phyloP scores from a whole-genome alignment of 1,284 basidiomycete species.

The Phellopilus nigrolimitatus region DNA sequence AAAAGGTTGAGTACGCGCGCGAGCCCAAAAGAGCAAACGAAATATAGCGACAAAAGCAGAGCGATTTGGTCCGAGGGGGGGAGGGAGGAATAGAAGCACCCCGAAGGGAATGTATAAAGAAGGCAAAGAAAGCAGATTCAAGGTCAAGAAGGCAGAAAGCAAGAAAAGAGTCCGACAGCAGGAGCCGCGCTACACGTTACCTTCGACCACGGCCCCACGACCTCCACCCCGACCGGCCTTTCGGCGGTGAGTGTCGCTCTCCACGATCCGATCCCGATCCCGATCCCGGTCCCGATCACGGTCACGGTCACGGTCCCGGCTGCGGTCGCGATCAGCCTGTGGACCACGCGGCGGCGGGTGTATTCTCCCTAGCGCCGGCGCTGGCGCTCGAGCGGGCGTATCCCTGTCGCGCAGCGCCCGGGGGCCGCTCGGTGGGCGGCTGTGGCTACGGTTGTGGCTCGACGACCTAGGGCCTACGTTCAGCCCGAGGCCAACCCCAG shows the following conservation, averaged over 20 bases:
- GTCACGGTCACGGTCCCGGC: slow-evolving; percentile 31
- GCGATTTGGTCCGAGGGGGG: too few species aligned
- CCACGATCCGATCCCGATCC: slow-evolving; percentile 27
- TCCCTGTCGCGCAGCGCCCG: too few species aligned
- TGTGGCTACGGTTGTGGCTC: slow-evolving; percentile 22
- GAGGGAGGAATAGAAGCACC: too few species aligned
- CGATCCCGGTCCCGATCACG: slow-evolving; percentile 38
- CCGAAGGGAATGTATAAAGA: too few species aligned
- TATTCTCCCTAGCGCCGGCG: slow-evolving; percentile 21
- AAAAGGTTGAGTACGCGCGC: too few species aligned
- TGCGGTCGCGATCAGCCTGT: slow-evolving; percentile 32
- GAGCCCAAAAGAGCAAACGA: too few species aligned
- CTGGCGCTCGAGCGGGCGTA: slow-evolving; percentile 20
- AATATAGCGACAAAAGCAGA: too few species aligned
- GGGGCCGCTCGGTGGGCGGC: slow-evolving; percentile 26
- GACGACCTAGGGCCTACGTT: slow-evolving; percentile 15
- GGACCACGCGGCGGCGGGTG: slow-evolving; percentile 48
- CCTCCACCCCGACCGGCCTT: background rate
- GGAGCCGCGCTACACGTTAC: too few species aligned
- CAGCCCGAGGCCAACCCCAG: background rate
- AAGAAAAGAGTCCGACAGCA: too few species aligned
- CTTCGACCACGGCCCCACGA: slow-evolving; percentile 1
- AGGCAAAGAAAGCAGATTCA: too few species aligned
- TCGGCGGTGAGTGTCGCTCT: slow-evolving; percentile 4
- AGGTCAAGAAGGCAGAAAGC: too few species aligned